These are phyloP conservation scores for Dimargaris verticillata DNA, from an alignment of 192 early-diverging fungal genomes.

Conservation along the genomic window DNA sequence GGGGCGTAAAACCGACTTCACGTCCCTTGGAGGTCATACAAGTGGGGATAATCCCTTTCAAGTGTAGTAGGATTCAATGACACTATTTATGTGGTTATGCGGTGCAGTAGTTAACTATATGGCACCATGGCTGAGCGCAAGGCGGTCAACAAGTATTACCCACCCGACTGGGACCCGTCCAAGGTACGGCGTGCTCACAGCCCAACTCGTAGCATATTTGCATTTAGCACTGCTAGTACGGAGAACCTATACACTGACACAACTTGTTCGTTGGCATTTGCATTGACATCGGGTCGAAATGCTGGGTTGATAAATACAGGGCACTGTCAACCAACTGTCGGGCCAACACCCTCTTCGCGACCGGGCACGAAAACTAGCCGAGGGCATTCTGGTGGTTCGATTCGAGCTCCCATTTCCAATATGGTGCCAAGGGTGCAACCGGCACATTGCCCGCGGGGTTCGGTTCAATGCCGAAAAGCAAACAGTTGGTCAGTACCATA, in stretches of 20 bases:
- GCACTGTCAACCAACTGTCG: slow-evolving; percentile 69
- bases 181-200: too few species aligned
- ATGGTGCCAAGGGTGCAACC: slow-evolving; percentile 75
- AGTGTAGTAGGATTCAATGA: too few species aligned
- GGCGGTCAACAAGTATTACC: slow-evolving; percentile 59
- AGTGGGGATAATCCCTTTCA: too few species aligned
- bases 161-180: slow-evolving; percentile 83
- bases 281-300: too few species aligned
- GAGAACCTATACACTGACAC: too few species aligned
- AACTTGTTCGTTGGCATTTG: too few species aligned
- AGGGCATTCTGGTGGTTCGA: slow-evolving; percentile 71
- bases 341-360: slow-evolving; percentile 80
- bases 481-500: slow-evolving; percentile 72
- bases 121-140: not conserved
- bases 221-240: too few species aligned
- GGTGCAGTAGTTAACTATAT: not conserved
- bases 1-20: too few species aligned
- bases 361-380: slow-evolving; percentile 70
- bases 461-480: slow-evolving; percentile 94
- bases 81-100: too few species aligned
- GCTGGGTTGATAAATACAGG: slow-evolving; percentile 28
- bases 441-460: slow-evolving; percentile 74
- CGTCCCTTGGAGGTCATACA: too few species aligned
- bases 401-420: slow-evolving; percentile 85
- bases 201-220: too few species aligned